Base-by-base conservation (phyloP, 345 rosid genomes). In the Physaria fendleri region DNA sequence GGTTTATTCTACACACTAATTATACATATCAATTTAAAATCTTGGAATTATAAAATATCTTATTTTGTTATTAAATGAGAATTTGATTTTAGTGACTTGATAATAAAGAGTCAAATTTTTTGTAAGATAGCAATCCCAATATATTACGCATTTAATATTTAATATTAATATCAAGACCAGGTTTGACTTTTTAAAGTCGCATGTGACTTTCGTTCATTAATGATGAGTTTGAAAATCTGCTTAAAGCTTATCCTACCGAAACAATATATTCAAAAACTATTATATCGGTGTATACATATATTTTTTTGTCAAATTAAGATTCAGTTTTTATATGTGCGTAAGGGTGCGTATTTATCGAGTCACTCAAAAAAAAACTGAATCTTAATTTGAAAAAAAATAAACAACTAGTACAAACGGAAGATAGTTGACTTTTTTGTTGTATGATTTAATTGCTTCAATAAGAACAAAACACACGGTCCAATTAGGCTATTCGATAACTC, bases 401-500 rank as follows among this genome's bases (percentile, higher is more conserved):
- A 12, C 1, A 8, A 7, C 0, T 30, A 23, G 23, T 23, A 11
- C 13, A 37, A 39, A 39, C 29, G 37, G 24, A 23, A 38, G 42
- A 47, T 35, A 39, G 45, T 58, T 66, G 59, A 58, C 65, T n/a
- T 48, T 64, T n/a, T 16, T 50, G 37, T 24, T 12, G 8, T 6
- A 1, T 12, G 37, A 11, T n/a, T 23, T 30, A 34, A 6, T 7
- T 8, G 16, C 20, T 18, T 44, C 38, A 3, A 11, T 14, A 15
- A 4, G 18, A 28, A 2, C 21, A 47, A 37, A 27, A 58, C 28
- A 41, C 18, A 50, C 30, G 39, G 72, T 50, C 66, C 52, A 49
- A 57, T 58, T 39, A 56, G 38, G 45, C 71, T 40, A 68, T 59
- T 30, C 48, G 58, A 58, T 66, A 50, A 15, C 18, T 49, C 65